Percentiles rank a stretch among this genome's conserved stretches.
These are phyloP conservation scores for Podospora pseudoanserina DNA, from an alignment of 495 filamentous ascomycete genomes.

Conservation along the genomic window DNA sequence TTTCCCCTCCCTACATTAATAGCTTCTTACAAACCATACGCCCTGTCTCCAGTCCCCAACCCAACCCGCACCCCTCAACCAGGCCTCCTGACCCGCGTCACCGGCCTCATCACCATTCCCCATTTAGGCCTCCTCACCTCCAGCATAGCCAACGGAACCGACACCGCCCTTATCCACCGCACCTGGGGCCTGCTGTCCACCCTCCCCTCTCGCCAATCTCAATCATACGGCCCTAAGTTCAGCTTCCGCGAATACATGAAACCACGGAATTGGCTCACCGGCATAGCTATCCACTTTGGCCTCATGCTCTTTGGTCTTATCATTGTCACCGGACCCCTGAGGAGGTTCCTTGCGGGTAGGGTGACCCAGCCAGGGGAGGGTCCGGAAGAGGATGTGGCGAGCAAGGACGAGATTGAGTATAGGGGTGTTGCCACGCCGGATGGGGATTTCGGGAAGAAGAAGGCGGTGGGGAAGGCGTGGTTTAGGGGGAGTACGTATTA, in stretches of 20 bases:
- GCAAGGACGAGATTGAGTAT: constrained; percentile 59
- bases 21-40: constrained; percentile 57
- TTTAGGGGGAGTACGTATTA: constrained; percentile 64
- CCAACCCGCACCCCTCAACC: constrained; percentile 42
- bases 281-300: constrained; percentile 54
- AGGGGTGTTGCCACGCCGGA: constrained; percentile 65
- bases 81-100: constrained; percentile 45
- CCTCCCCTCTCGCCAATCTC: constrained; percentile 29
- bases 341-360: constrained; percentile 33
- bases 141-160: constrained; percentile 54
- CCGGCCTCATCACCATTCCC: constrained; percentile 59
- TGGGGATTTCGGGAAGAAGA: constrained; percentile 34
- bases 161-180: constrained; percentile 68
- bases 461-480: constrained; percentile 56
- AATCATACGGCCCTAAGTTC: constrained; percentile 70
- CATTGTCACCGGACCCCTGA: constrained; percentile 44
- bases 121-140: constrained; percentile 66
- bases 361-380: constrained; percentile 67
- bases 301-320: constrained; percentile 50
- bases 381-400: constrained; percentile 53
- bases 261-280: constrained; percentile 57
- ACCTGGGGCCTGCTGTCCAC: constrained; percentile 69
- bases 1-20: constrained; percentile 56
- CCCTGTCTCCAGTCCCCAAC: constrained; percentile 60
- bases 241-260: constrained; percentile 65